Conservation (phyloP, 2,329 filamentous ascomycete genomes). For the Talaromyces verruculosus region DNA sequence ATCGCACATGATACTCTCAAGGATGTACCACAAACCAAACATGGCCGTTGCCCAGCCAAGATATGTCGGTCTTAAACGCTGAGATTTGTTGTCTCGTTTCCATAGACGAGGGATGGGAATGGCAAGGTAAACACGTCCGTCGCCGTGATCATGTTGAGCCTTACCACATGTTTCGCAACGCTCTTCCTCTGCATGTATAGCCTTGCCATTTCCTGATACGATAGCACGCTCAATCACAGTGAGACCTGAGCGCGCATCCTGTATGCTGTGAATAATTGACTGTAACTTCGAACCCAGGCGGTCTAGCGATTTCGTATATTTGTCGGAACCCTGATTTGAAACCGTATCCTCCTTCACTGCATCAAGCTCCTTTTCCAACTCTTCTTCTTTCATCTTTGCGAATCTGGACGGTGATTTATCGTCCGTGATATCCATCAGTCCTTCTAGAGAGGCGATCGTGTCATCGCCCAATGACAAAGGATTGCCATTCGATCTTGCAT, state of each 20-base stretch:
- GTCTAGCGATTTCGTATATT: slow-evolving; percentile 36
- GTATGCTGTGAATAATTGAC: slow-evolving; percentile 42
- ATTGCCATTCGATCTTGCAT: slow-evolving; percentile 41
- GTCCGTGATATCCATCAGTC: slow-evolving; percentile 37
- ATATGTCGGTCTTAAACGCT: slow-evolving; percentile 36
- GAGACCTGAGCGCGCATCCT: slow-evolving; percentile 43
- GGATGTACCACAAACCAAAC: slow-evolving; percentile 50
- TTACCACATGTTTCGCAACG: slow-evolving; percentile 28
- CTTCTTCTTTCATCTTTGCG: slow-evolving; percentile 12
- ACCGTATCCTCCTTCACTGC: not conserved
- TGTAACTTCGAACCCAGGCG: slow-evolving; percentile 42
- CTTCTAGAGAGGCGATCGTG: slow-evolving; percentile 48
- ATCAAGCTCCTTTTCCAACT: slow-evolving; percentile 7
- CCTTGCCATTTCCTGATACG: slow-evolving; percentile 23
- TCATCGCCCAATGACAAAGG: slow-evolving; percentile 44
- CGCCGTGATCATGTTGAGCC: slow-evolving; percentile 21
- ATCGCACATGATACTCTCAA: slow-evolving; percentile 51
- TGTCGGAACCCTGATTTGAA: not conserved
- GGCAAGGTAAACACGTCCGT: slow-evolving; percentile 33
- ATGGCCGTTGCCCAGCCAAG: slow-evolving; percentile 43
- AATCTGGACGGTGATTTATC: not conserved
- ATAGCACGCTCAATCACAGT: slow-evolving; percentile 41
- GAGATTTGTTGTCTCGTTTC: slow-evolving; percentile 30
- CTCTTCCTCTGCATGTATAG: slow-evolving; percentile 14
- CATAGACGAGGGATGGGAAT: slow-evolving; percentile 41